These are phyloP conservation scores for Aureobasidium sp. DNA, from an alignment of 2,329 filamentous ascomycete species.

Conservation along the genomic window DNA sequence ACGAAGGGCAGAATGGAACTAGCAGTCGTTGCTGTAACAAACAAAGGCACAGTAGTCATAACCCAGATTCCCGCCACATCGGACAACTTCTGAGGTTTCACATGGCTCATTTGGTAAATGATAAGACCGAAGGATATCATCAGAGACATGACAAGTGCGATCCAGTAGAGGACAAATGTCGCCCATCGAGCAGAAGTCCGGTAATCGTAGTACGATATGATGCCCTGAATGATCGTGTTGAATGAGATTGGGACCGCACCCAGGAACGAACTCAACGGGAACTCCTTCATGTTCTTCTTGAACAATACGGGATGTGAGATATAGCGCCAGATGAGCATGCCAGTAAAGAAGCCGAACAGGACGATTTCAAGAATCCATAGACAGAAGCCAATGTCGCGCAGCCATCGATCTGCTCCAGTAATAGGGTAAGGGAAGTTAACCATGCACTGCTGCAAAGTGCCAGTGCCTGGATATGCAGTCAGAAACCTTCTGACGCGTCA, in stretches of 20 bases:
- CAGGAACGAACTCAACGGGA: constrained; percentile 21
- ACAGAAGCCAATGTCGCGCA: constrained; percentile 20
- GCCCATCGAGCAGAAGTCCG: constrained; percentile 19
- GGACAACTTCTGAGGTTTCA: constrained; percentile 17
- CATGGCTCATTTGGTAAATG: constrained; percentile 18
- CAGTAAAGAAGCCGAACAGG: constrained; percentile 21
- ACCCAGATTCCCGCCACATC: constrained; percentile 21
- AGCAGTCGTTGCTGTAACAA: neutral
- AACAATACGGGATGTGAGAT: constrained; percentile 19
- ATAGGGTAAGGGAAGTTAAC: constrained; percentile 22
- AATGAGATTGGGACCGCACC: constrained; percentile 21
- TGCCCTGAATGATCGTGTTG: constrained; percentile 22
- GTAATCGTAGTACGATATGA: constrained; percentile 22
- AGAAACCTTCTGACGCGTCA: neutral
- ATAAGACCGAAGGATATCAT: constrained; percentile 19
- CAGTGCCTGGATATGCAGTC: constrained; percentile 5
- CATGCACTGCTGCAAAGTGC: constrained; percentile 17
- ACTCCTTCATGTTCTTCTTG: constrained; percentile 20
- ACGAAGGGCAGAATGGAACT: constrained; percentile 1
- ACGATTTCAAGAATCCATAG: constrained; percentile 24
- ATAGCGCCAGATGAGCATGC: constrained; percentile 17
- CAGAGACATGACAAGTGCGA: constrained; percentile 17
- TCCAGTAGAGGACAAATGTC: constrained; percentile 22
- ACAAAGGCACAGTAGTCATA: constrained; percentile 11
- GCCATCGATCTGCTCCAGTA: constrained; percentile 16